Evolutionary conservation across 345 rosid species (phyloP).

Genomic region (Heritiera fomes): DNA sequence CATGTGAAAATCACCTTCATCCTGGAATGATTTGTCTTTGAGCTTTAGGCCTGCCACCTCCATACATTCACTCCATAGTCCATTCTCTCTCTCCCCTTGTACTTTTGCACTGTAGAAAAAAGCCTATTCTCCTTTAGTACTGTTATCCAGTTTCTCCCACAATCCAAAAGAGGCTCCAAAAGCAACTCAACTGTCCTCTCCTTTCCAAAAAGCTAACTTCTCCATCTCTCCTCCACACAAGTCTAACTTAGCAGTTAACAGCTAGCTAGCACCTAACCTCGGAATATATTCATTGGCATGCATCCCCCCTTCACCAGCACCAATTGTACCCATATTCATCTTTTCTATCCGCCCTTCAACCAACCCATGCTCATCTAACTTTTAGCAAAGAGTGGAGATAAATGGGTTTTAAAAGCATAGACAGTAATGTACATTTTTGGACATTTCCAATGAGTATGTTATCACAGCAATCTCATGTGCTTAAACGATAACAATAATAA

Average conservation of each 20-base stretch:
- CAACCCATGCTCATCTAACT: constrained; percentile 21
- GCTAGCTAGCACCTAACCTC: constrained; percentile 36
- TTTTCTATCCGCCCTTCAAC: constrained; percentile 17
- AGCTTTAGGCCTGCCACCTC: constrained; percentile 36
- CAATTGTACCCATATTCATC: constrained; percentile 16
- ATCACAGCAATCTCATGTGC: background rate
- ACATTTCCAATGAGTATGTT: background rate
- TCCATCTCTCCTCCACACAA: constrained; percentile 21
- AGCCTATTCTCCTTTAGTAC: constrained; percentile 12
- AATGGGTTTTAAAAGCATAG: background rate
- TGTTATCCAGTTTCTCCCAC: constrained; percentile 10
- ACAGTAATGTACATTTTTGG: background rate
- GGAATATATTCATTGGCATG: constrained; percentile 3
- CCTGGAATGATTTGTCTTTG: constrained; percentile 22
- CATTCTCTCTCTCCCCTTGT: background rate
- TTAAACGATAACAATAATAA: background rate
- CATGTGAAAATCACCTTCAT: constrained; percentile 57
- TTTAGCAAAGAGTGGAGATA: background rate
- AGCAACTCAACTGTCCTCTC: constrained; percentile 20
- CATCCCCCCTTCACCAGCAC: constrained; percentile 2
- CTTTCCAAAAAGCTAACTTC: constrained; percentile 24
- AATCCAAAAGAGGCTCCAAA: constrained; percentile 1
- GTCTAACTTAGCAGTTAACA: constrained; percentile 33
- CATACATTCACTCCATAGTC: background rate
- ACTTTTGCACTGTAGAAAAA: background rate